Evolutionary conservation across 2,329 filamentous ascomycete species (phyloP).

Genomic region (Polychaeton citri): DNA sequence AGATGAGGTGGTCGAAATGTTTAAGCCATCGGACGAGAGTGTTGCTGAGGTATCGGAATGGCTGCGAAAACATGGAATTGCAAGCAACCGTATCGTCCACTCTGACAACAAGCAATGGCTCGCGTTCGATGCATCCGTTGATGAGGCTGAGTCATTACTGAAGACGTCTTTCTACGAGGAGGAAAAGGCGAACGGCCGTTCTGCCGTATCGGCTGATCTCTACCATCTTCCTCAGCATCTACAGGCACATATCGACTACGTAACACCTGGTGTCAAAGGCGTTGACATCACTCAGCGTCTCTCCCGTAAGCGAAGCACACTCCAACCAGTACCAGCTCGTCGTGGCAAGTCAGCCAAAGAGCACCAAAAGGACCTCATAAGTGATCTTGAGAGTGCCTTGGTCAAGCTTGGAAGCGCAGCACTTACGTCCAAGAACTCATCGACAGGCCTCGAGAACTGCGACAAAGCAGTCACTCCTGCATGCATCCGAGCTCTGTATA

Average conservation of each 20-base stretch:
- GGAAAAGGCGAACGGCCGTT: constrained; percentile 10
- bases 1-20: constrained; percentile 15
- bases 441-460: constrained; percentile 5
- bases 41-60: constrained; percentile 13
- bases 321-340: not conserved
- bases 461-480: constrained; percentile 11
- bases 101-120: constrained; percentile 22
- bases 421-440: constrained; percentile 1
- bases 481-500: constrained; percentile 13
- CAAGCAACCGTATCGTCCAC: constrained; percentile 13
- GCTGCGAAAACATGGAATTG: constrained; percentile 10
- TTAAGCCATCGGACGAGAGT: constrained; percentile 14
- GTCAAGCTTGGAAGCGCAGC: too few species aligned
- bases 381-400: constrained; percentile 5
- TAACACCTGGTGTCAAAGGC: constrained; percentile 17
- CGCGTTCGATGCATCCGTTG: constrained; percentile 17
- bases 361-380: constrained; percentile 1
- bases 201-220: constrained; percentile 10
- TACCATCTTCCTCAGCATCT: constrained; percentile 14
- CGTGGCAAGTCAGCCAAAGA: constrained; percentile 5
- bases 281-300: constrained; percentile 6
- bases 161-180: constrained; percentile 15
- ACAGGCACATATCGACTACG: constrained; percentile 14
- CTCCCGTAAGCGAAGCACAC: constrained; percentile 3
- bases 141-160: constrained; percentile 15